These are phyloP conservation scores for Leucogyrophana mollusca DNA, from an alignment of 768 basidiomycete species.

Conservation along the genomic window DNA sequence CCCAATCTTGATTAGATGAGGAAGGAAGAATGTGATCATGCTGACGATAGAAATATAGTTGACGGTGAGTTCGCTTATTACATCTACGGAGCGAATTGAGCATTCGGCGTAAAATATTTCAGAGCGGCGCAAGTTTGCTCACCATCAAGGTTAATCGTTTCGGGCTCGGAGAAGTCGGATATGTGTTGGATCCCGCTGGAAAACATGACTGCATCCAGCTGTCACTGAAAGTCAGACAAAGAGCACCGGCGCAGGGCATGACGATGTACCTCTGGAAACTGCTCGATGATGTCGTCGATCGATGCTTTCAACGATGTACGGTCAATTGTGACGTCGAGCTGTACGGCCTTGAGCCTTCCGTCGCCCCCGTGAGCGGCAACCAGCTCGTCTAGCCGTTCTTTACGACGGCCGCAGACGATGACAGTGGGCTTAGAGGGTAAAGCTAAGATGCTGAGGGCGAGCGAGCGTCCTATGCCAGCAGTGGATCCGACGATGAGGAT, in stretches of 20 bases:
- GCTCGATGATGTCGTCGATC: slow-evolving; percentile 38
- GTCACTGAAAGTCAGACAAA: neutral
- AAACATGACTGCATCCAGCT: slow-evolving; percentile 59
- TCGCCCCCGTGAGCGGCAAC: slow-evolving; percentile 19
- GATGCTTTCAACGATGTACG: slow-evolving; percentile 37
- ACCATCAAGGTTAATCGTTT: slow-evolving; percentile 42
- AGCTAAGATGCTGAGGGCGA: slow-evolving; percentile 47
- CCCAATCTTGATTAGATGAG: slow-evolving; percentile 54
- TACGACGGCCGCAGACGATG: slow-evolving; percentile 50
- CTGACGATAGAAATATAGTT: slow-evolving; percentile 55
- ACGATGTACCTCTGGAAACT: slow-evolving; percentile 47
- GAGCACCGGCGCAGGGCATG: neutral
- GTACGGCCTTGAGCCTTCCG: slow-evolving; percentile 38
- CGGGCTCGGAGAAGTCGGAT: slow-evolving; percentile 42
- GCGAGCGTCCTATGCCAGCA: slow-evolving; percentile 54
- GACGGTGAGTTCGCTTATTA: slow-evolving; percentile 44
- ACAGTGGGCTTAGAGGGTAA: slow-evolving; percentile 49
- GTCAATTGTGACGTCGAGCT: slow-evolving; percentile 44
- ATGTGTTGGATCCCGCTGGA: slow-evolving; percentile 53
- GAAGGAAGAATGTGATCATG: slow-evolving; percentile 46
- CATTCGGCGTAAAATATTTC: no score
- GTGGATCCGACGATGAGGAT: slow-evolving; percentile 57
- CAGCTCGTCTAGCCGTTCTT: slow-evolving; percentile 53
- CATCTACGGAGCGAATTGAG: neutral
- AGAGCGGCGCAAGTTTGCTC: slow-evolving; percentile 2